Base-by-base conservation (phyloP, 2,329 filamentous ascomycete species). In the Xylariaceae sp. region DNA sequence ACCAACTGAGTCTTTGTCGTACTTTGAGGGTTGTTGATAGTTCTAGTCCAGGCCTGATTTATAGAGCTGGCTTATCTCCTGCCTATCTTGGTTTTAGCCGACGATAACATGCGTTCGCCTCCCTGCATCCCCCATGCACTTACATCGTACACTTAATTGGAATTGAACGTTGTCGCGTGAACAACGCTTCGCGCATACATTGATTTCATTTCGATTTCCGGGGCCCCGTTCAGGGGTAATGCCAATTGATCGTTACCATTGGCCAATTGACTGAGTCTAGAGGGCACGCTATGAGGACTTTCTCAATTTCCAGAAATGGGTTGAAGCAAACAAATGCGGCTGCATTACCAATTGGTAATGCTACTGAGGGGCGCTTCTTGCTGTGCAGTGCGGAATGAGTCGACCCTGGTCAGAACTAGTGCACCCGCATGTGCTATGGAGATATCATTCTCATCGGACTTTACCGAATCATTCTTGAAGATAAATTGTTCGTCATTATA, bases 31-130 rank as follows among this genome's bases (percentile, higher is more conserved):
- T 31, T 37, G 52, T 19, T 40, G n/a, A 19, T 16, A 23, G 48
- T 43, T 41, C 53, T 47, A 49, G 37, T 41, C 34, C 29, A 29
- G 33, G 37, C 29, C 36, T 41, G 29, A 26, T 17, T 24, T 23
- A 31, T 17, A 36, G 29, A 56, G 36, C 46, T 55, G 47, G 40
- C 2, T 77, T n/a, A 83, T 64, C 78, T 84, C 28, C 73, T 83
- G 53, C 61, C 61, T 63, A 56, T 59, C 53, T 40, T 43, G 61
- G 61, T 17, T 54, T 62, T 63, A 63, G 61, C 61, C 58, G 36
- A 46, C 23, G 61, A 62, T 63, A 59, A 2, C 58, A 33, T 29
- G 39, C 40, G 26, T 6, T 57, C 43, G 43, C 26, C 8, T 26
- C 46, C 34, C 45, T 44, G 47, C 56, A 56, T n/a, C 16, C 33